These are phyloP conservation scores for Hondaea fermentalgiana DNA, from an alignment of 108 stramenopile species.

Conservation along the genomic window DNA sequence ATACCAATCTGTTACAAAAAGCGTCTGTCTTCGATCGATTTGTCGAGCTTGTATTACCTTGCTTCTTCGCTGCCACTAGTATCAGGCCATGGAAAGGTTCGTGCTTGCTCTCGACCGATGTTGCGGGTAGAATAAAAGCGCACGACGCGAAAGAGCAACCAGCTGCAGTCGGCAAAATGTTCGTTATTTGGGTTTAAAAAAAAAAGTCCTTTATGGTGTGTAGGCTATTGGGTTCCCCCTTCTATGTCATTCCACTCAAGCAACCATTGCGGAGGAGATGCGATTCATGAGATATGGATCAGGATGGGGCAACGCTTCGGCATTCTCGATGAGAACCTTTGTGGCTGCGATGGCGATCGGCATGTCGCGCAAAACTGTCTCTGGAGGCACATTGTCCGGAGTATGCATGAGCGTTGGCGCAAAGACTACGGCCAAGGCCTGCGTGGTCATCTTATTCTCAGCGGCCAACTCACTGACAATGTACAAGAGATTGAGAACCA, in stretches of 20 bases:
- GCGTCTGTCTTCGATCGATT: no score
- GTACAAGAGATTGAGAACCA: conserved; percentile 8
- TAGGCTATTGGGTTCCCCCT: background rate
- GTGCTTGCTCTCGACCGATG: no score
- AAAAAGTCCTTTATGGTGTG: background rate
- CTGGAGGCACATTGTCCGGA: background rate
- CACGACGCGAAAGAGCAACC: no score
- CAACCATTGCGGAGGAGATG: background rate
- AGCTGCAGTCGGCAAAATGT: no score
- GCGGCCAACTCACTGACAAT: background rate
- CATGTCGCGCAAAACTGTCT: conserved; percentile 4
- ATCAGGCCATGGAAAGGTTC: no score
- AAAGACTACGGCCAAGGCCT: background rate
- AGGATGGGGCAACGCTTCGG: background rate
- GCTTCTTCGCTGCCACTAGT: no score
- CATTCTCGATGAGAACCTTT: conserved; percentile 3
- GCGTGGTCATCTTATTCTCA: background rate
- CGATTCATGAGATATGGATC: background rate
- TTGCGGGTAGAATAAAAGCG: no score
- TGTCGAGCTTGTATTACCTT: no score
- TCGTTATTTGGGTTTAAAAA: background rate
- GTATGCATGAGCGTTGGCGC: background rate
- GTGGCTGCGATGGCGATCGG: conserved; percentile 14
- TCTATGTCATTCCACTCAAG: background rate
- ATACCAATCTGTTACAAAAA: no score